Base-by-base conservation (phyloP, 2,329 filamentous ascomycete genomes). In the Graphium sp. region DNA sequence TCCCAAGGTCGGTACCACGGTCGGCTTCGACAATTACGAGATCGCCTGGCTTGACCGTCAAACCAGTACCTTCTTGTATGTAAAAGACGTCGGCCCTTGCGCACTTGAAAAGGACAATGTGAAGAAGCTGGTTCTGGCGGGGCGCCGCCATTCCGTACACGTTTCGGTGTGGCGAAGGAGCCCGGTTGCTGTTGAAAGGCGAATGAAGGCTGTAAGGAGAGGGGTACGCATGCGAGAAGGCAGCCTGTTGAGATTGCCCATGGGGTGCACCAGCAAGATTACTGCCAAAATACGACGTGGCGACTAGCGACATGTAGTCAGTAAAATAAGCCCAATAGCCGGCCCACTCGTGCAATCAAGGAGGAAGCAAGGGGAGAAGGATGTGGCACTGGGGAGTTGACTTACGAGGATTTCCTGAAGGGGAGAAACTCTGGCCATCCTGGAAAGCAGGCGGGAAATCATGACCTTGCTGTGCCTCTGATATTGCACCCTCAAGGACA, bases 1-100 rank as follows among this genome's bases (percentile, higher is more conserved):
- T 93, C 24, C 89, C 91, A 20, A 98, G 66, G 46, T 98, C 91
- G 14, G 84, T 92, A 25, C 89, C 89, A 37, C 89, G 82, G 49
- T 98, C 91, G 15, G 89, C 89, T 53, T 98, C 89, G 12, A 94
- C 85, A 39, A 98, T 95, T 35, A 98, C 91, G 29, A 95, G 62
- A 46, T 98, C 89, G 18, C 89, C 89, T 12, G 77, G 74, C 42
- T 85, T 89, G 30, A 95, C 79, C 13, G 80, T 79, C 18, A 98
- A 63, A 4, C 89, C 89, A 5, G 85, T 95, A 35, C 87, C 85
- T 48, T 94, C 85, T 49, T 93, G 85, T 19, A 94, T 83, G 51
- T 93, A 95, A 50, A 94, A 98, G 7, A 95, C 82, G 45, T 95
- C 89, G 21, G 87, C 85, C 35, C 89, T 71, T 20, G 82, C 83